These are phyloP conservation scores for Fusarium sp. DNA, from an alignment of 2,329 filamentous ascomycete genomes.

Conservation along the genomic window DNA sequence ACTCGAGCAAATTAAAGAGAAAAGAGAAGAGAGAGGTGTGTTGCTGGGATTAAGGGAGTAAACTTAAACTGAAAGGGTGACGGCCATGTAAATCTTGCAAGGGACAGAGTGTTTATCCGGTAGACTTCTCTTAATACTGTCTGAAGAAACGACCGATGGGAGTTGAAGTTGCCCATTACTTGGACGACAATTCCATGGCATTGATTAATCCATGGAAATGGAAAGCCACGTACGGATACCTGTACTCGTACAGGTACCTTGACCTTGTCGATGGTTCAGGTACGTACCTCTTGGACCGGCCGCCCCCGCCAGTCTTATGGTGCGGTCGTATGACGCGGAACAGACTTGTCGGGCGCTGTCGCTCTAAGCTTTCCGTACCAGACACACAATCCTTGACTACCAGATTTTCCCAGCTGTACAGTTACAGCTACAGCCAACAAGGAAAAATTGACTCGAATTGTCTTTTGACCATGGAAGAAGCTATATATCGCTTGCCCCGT, in stretches of 20 bases:
- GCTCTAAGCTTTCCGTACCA: constrained; percentile 31
- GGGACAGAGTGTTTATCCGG: neutral
- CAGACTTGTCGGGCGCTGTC: constrained; percentile 45
- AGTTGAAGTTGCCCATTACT: constrained; percentile 40
- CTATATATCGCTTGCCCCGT: constrained; percentile 49
- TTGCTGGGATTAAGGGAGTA: neutral
- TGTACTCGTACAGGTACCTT: constrained; percentile 25
- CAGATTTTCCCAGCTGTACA: neutral
- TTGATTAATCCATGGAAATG: neutral
- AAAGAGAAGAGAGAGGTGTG: neutral
- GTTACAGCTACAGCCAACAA: neutral
- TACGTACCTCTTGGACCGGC: constrained; percentile 32
- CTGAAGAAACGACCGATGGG: constrained; percentile 37
- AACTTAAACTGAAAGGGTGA: neutral
- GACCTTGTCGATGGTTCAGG: neutral
- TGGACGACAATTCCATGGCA: constrained; percentile 39
- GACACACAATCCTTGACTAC: constrained; percentile 20
- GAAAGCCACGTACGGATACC: neutral
- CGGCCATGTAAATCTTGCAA: constrained; percentile 13
- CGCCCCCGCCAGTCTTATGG: constrained; percentile 44
- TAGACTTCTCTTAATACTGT: neutral
- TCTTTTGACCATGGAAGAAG: constrained; percentile 9
- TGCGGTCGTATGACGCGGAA: constrained; percentile 46
- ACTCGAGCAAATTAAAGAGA: neutral
- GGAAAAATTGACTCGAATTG: neutral